A percentile compares a stretch with the other conserved stretches of the same genome.
These are phyloP conservation scores for Pyronema domesticum DNA, from an alignment of 495 filamentous ascomycete genomes.

Conservation along the genomic window DNA sequence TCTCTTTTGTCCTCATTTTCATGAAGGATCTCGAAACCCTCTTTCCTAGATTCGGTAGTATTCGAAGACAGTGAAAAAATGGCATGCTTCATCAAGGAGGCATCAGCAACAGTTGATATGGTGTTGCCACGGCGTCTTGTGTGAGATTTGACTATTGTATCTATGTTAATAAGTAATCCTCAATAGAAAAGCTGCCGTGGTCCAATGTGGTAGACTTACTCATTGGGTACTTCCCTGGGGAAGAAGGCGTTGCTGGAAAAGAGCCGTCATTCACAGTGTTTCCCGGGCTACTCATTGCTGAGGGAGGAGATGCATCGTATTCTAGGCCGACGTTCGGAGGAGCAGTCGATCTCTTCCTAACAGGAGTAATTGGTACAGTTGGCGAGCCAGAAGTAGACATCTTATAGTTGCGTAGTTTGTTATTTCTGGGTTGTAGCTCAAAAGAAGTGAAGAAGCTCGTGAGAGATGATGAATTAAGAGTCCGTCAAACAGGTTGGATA, in stretches of 20 bases:
- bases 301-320: slow-evolving; percentile 11
- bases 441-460: background rate
- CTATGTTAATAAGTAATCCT: background rate
- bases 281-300: slow-evolving; percentile 14
- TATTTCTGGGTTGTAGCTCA: background rate
- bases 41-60: slow-evolving; percentile 8
- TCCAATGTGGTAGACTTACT: slow-evolving; percentile 8
- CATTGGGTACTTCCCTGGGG: slow-evolving; percentile 7
- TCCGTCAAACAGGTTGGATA: background rate
- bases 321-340: slow-evolving; percentile 1
- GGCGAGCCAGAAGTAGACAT: slow-evolving; percentile 1
- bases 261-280: slow-evolving; percentile 19
- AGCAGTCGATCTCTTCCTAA: slow-evolving; percentile 10
- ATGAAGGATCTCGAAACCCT: slow-evolving; percentile 8
- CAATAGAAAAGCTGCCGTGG: too few species aligned
- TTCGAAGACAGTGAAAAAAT: slow-evolving; percentile 15
- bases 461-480: background rate
- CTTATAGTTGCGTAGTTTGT: background rate
- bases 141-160: slow-evolving; percentile 12
- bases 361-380: slow-evolving; percentile 9
- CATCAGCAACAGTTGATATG: slow-evolving; percentile 7
- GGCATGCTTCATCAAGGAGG: slow-evolving; percentile 7
- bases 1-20: slow-evolving; percentile 7
- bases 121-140: slow-evolving; percentile 18
- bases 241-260: slow-evolving; percentile 13